phyloP scores from a whole-genome alignment of 2,329 filamentous ascomycete genomes.

The Xylaria sp. region DNA sequence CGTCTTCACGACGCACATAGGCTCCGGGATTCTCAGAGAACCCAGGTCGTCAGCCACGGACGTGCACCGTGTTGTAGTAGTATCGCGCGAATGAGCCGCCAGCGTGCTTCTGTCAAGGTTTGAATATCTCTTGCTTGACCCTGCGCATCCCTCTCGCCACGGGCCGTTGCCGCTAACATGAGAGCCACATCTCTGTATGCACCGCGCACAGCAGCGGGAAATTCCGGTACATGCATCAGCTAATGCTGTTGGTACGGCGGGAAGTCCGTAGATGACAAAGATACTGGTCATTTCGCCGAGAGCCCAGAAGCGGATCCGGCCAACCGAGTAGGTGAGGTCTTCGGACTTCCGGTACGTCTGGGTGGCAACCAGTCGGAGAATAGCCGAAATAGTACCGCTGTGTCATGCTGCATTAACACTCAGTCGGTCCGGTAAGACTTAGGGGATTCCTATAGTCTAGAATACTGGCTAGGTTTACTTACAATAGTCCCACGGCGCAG shows the following conservation, averaged over 20 bases:
- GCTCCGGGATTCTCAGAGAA: not conserved
- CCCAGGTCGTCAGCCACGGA: not conserved
- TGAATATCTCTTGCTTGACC: slow-evolving; percentile 23
- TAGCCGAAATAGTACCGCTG: slow-evolving; percentile 30
- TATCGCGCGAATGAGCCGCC: slow-evolving; percentile 12
- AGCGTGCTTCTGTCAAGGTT: slow-evolving; percentile 26
- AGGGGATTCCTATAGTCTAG: not conserved
- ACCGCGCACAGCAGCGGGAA: slow-evolving; percentile 12
- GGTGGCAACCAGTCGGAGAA: slow-evolving; percentile 26
- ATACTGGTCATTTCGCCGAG: slow-evolving; percentile 28
- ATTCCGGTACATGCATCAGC: not conserved
- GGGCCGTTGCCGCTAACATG: slow-evolving; percentile 3
- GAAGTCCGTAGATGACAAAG: slow-evolving; percentile 30
- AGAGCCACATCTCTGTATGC: slow-evolving; percentile 5
- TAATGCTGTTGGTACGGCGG: slow-evolving; percentile 23
- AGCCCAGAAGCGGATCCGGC: slow-evolving; percentile 30
- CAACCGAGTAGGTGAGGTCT: slow-evolving; percentile 26
- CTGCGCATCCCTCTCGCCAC: slow-evolving; percentile 15
- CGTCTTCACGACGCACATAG: slow-evolving; percentile 20
- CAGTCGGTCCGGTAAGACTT: not conserved
- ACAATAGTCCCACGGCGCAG: slow-evolving; percentile 30
- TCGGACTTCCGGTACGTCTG: slow-evolving; percentile 11
- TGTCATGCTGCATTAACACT: slow-evolving; percentile 9
- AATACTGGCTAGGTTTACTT: slow-evolving; percentile 1
- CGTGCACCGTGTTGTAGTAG: slow-evolving; percentile 21